Base-by-base conservation (phyloP, 495 filamentous ascomycete species). In the Tuber magnatum region DNA sequence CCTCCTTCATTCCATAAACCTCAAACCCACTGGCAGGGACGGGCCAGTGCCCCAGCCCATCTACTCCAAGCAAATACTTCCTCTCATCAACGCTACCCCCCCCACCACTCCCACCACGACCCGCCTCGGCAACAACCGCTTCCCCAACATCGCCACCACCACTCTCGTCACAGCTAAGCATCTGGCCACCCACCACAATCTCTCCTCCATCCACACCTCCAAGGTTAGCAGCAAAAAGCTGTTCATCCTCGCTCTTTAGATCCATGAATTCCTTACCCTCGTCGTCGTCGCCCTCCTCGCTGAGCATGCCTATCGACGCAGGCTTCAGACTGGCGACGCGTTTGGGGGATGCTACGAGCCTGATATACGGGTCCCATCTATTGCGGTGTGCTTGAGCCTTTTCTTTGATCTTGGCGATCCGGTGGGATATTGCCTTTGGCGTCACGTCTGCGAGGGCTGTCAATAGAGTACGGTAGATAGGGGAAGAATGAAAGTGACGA, bases 401-500 rank as follows among this genome's bases (percentile, higher is more conserved):
- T 56, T 82, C 80, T 73, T 82, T 82, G n/a, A 82, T 82, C 68
- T 82, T 82, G 3, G 80, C 74, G 38, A 82, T 82, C 10, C 80
- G 80, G 68, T 82, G 80, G 16, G 80, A 82, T 56, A 82, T 82
- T 6, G 80, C 80, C 73, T 82, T 82, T 24, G 80, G 77, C 16
- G 80, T 82, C 43, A 82, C 80, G 28, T 71, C 80, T 81, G 32
- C 2, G 65, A 68, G n/a, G 7, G n/a, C 28, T 61, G 39, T 80
- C 70, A 80, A 73, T 51, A 43, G 46, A 18, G 70, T 61, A 10
- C 44, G 22, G 46, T 48, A 32, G 69, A 38, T 14, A 35, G 14
- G 38, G 42, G 38, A n/a, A 7, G n/a, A 68, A 18, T 28, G 20
- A 32, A 42, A 68, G n/a, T 35, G 41, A 46, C 24, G 9, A 76